These are phyloP conservation scores for Chlamydomonas schloesseri DNA, from an alignment of 139 green algal genomes.

Conservation along the genomic window DNA sequence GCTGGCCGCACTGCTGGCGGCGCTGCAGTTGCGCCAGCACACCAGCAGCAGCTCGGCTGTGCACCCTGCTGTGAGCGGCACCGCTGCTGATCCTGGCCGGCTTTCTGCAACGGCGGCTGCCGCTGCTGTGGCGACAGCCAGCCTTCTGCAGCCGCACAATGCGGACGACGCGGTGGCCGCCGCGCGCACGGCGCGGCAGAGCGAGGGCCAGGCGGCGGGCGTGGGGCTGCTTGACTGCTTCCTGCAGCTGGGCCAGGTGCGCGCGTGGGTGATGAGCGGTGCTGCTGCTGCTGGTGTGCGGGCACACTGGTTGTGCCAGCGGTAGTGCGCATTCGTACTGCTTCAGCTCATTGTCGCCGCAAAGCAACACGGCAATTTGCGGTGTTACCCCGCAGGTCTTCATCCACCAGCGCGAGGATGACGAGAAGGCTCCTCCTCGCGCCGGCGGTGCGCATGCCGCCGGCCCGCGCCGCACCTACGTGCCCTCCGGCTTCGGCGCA, in stretches of 20 bases:
- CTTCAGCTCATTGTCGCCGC: too few relatives aligned
- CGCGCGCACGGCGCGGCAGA: neutral
- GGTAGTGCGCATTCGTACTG: too few relatives aligned
- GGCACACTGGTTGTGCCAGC: too few relatives aligned
- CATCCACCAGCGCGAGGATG: too few relatives aligned
- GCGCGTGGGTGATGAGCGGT: too few relatives aligned
- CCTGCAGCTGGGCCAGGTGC: slow-evolving; percentile 70
- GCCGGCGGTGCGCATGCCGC: too few relatives aligned
- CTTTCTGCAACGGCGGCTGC: neutral
- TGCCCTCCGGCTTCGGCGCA: slow-evolving; percentile 63
- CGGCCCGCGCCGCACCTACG: slow-evolving; percentile 53
- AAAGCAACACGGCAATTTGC: too few relatives aligned
- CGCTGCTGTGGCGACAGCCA: neutral
- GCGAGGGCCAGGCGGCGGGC: slow-evolving; percentile 54
- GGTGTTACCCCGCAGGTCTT: too few relatives aligned
- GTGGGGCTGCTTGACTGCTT: slow-evolving; percentile 61
- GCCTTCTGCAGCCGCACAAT: slow-evolving; percentile 11
- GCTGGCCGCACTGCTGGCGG: neutral
- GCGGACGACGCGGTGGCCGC: neutral
- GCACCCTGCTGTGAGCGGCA: neutral
- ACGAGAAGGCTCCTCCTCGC: too few relatives aligned
- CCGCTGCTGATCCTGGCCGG: neutral
- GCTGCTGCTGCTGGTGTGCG: too few relatives aligned
- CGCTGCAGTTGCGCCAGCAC: too few relatives aligned
- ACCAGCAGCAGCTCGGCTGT: neutral